Conservation (phyloP, 495 filamentous ascomycete genomes). For the Trichoderma parareesei region DNA sequence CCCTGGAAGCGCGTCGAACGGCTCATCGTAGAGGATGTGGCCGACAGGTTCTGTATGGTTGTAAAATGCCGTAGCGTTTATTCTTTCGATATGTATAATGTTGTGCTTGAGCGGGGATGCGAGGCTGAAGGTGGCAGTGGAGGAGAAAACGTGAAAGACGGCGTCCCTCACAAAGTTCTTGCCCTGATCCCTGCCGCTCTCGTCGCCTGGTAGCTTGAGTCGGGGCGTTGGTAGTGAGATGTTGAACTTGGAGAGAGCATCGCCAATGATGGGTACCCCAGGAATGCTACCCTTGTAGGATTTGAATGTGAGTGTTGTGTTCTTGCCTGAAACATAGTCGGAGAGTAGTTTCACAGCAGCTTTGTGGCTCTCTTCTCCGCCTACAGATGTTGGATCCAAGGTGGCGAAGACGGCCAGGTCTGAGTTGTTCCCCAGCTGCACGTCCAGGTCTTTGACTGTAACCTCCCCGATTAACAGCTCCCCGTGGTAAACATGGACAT, state of each 20-base stretch:
- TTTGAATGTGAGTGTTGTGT: constrained; percentile 67
- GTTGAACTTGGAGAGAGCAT: constrained; percentile 58
- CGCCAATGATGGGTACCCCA: constrained; percentile 59
- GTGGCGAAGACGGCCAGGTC: constrained; percentile 58
- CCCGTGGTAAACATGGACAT: constrained; percentile 67
- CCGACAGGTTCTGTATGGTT: constrained; percentile 71
- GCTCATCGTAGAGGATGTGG: constrained; percentile 60
- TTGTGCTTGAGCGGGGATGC: constrained; percentile 66
- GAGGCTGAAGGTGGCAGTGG: constrained; percentile 77
- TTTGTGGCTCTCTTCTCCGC: constrained; percentile 49
- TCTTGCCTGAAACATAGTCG: constrained; percentile 78
- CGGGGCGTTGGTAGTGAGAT: constrained; percentile 63
- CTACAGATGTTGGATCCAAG: constrained; percentile 60
- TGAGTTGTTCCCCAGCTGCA: constrained; percentile 63
- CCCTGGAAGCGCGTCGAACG: constrained; percentile 74
- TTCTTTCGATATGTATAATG: constrained; percentile 61
- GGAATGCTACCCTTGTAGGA: constrained; percentile 66
- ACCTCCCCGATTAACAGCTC: constrained; percentile 66
- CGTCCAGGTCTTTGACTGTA: constrained; percentile 47
- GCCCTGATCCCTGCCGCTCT: constrained; percentile 32
- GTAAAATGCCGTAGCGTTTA: constrained; percentile 82
- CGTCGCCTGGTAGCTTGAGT: constrained; percentile 45
- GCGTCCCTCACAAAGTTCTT: constrained; percentile 73
- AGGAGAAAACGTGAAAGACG: constrained; percentile 78
- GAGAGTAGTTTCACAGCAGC: constrained; percentile 68